Base-by-base conservation (phyloP, 192 early-diverging fungal species). In the Linnemannia exigua region DNA sequence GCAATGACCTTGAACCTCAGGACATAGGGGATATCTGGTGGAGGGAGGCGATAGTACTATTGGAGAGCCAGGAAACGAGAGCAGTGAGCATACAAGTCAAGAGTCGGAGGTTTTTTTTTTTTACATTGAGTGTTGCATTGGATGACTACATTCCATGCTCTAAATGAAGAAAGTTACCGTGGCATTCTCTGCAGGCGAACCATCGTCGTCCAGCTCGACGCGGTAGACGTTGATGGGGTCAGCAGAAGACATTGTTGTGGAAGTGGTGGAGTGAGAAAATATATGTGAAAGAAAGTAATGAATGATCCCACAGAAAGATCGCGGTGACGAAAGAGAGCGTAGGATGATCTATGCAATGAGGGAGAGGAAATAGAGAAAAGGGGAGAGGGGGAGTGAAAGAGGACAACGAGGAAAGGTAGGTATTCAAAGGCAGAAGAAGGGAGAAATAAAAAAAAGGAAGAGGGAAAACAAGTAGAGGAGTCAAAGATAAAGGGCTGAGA, bases 1-100 rank as follows among this genome's bases (percentile, higher is more conserved):
- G 95, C 90, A 61, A 93, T 92, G 25, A 98, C 84, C 66, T 95
- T 92, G 89, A 98, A 96, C 4, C 96, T 93, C 71, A 98, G 87
- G 46, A 91, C 88, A 70, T 95, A 96, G 36, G 94, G 92, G 12
- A 87, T 84, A 17, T 82, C 83, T 25, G 95, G 92, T 46, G 95
- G 91, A 35, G 96, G 95, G 25, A 97, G 88, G 11, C 96, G 93
- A 52, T 94, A 83, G 79, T 92, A 97, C 95, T 97, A 81, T 5
- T 67, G 37, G 70, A 16, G 87, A 77, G 16, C 93, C 79, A 28
- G 20, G 25, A 31, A 47, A 38, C 36, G 67, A 69, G 67, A 69
- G 37, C 67, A 41, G 37, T 38, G 67, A 69, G 37, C 67, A 69
- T 7, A 28, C 22, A n/a, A 38, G 67, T 41, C 16, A 41, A 58